Percentiles rank a stretch among this genome's conserved stretches.
These are phyloP conservation scores for Rhizomucor pusillus DNA, from an alignment of 371 early-diverging fungal genomes.

Conservation along the genomic window DNA sequence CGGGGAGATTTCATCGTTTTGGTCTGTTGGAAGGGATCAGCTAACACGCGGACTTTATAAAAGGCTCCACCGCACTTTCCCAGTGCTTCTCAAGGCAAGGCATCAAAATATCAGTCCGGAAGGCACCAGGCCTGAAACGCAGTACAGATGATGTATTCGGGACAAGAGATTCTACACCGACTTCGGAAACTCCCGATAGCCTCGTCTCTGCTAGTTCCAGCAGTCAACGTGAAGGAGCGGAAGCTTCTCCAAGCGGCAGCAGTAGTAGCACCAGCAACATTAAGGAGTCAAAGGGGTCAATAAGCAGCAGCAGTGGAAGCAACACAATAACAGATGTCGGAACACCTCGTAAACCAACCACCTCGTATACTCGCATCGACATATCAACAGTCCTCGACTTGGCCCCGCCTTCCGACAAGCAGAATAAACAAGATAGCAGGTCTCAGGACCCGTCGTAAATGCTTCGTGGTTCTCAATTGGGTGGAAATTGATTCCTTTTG, in stretches of 20 bases:
- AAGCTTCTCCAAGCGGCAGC: background rate
- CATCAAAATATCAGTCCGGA: slow-evolving; percentile 68
- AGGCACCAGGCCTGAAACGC: slow-evolving; percentile 11
- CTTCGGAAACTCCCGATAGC: no score
- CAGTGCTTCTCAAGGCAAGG: slow-evolving; percentile 72
- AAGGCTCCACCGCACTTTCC: slow-evolving; percentile 66
- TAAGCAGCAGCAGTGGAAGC: no score
- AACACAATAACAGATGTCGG: no score
- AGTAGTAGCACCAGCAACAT: background rate
- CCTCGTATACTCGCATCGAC: background rate
- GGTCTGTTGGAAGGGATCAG: background rate
- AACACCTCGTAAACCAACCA: background rate
- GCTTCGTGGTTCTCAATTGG: no score
- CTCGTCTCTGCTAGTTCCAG: no score
- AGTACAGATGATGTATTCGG: slow-evolving; percentile 6
- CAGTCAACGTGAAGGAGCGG: no score
- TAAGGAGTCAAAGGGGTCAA: background rate
- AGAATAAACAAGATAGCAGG: background rate
- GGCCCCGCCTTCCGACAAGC: background rate
- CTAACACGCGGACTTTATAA: background rate
- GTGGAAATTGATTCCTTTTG: no score
- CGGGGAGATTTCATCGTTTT: slow-evolving; percentile 35
- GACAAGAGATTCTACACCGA: background rate
- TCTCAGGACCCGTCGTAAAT: no score
- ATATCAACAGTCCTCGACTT: background rate